Evolutionary conservation across 306 rosid species (phyloP), one percentile per base, ranked within the genome.

Genomic region (Prunus fruticosa): DNA sequence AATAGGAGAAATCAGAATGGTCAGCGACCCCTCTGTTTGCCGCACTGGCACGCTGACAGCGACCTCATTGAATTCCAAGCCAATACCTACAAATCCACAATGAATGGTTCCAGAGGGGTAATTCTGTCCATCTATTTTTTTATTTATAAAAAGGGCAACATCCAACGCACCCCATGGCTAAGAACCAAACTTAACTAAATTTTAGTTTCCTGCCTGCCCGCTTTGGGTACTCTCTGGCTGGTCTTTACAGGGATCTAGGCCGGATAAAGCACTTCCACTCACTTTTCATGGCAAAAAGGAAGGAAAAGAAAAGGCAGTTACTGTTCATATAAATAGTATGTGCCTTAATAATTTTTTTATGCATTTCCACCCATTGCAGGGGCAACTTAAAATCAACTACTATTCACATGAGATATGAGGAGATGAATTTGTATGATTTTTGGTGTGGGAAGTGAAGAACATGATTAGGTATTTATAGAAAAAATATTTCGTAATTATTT

Each of bases 121-220:
- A 32, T 80, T 30, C 41, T 9, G 76, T 68, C 82, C 67, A 43
- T 52, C 6, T 30, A 10, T 0, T 25, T 25, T 23, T 23, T 23
- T 23, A 0, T 23, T 38, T 8, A n/a, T n/a, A 18, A 16, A 16
- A 0, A 15, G 12, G 52, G 4, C 52, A 11, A 27, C 77, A 25
- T 43, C 50, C 11, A 62, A 54, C 78, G 78, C 68, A 78, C 25
- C 3, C 19, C 74, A 10, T 79, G 82, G 9, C 25, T 1, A 5
- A 18, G 25, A 76, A 67, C 58, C 75, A 52, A 79, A 68, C 60
- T 25, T 10, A 32, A 74, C 82, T 18, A 52, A 58, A 66, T 60
- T 71, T 68, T 63, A 11, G 77, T 45, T 72, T 47, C 52, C 15
- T 12, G 15, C 69, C 28, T 8, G 43, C 34, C 69, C 53, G 30